Base-by-base conservation (phyloP, 495 filamentous ascomycete genomes). In the Pyrenula aspistea region DNA sequence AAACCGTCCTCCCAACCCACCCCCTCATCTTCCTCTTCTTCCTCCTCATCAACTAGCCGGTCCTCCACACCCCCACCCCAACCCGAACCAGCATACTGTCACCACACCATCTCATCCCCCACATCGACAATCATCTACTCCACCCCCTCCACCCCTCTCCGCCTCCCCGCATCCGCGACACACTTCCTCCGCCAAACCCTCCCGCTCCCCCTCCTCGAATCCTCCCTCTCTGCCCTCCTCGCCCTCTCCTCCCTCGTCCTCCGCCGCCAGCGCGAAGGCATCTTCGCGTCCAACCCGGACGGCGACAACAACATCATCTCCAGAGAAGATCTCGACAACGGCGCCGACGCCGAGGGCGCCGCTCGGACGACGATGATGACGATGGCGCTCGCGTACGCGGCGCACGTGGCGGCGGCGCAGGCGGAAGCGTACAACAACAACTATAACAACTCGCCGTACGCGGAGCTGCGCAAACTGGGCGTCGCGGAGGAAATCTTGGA, bases 401-500 rank as follows among this genome's bases (percentile, higher is more conserved):
- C 51, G 2, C 22, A 1, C 22, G 10, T 22, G 3, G 51, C 11
- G 51, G 51, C 15, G n/a, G n/a, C 12, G n/a, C 62, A 66, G 59
- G 57, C 60, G 10, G 64, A 60, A 10, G 62, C 64, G 24, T 60
- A 60, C 36, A 59, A 62, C 21, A 60, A 58, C 20, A 60, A 60
- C 23, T 55, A 55, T 19, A 62, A 64, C 23, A 62, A 64, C 21
- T 59, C 62, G 23, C 51, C 49, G 2, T 67, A 63, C 49, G 56
- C 57, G 21, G 75, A 75, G 31, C 4, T 42, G 31, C 31, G 62
- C 77, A 73, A 22, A 82, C 80, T 55, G 83, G 90, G 50, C 85
- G 85, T 53, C 31, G 31, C 31, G 31, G 31, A 42, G 31, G 31
- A 42, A 15, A 74, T 91, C 52, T 75, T 90, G 1, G 87, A 87